These are phyloP conservation scores for Neodidymelliopsis sp. DNA, from an alignment of 2,329 filamentous ascomycete genomes.

Conservation along the genomic window DNA sequence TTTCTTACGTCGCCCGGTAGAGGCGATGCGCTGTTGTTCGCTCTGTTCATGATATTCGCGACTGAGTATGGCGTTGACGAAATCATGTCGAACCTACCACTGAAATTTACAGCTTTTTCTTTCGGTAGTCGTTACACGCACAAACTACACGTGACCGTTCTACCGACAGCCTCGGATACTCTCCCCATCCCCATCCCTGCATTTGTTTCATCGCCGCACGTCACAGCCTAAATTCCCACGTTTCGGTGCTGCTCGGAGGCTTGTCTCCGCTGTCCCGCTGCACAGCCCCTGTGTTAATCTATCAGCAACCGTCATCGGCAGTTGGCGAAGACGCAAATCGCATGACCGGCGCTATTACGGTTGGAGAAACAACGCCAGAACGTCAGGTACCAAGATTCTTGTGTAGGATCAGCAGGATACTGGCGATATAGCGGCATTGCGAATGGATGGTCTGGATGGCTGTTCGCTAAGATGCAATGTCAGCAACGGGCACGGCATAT, in stretches of 20 bases:
- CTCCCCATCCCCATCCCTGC: neutral
- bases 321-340: slow-evolving; percentile 2
- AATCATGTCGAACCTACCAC: no score
- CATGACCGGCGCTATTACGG: slow-evolving; percentile 10
- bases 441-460: neutral
- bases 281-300: slow-evolving; percentile 14
- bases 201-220: neutral
- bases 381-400: neutral
- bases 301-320: slow-evolving; percentile 5
- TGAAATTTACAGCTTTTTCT: no score
- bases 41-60: no score
- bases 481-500: slow-evolving; percentile 2
- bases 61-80: no score
- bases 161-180: slow-evolving; percentile 3
- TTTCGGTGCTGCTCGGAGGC: slow-evolving; percentile 4
- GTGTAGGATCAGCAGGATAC: neutral
- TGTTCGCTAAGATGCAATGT: neutral
- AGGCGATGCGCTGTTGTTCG: no score
- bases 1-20: no score
- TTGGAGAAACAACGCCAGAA: neutral
- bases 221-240: neutral
- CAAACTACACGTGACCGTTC: neutral
- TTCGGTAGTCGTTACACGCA: no score
- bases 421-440: neutral
- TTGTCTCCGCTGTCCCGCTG: neutral